Conservation (phyloP, 257 asterid species). For the Primulina huaijiensis region DNA sequence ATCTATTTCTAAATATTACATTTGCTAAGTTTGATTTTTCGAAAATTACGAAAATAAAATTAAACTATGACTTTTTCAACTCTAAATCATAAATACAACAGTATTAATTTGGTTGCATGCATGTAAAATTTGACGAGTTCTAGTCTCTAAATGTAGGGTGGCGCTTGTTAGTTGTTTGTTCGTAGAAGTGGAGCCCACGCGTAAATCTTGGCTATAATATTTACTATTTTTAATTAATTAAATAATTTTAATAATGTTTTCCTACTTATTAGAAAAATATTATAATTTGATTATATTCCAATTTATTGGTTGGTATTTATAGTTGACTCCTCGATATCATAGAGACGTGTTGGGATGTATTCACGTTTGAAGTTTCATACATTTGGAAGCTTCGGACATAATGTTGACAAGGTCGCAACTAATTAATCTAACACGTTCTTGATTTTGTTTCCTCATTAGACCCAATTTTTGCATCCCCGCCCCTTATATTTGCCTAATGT, state of each 20-base stretch:
- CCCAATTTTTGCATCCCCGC: too few species aligned
- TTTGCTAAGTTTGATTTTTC: too few species aligned
- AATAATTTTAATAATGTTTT: background rate
- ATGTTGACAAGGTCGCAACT: background rate
- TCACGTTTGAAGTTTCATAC: constrained; percentile 30
- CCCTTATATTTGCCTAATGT: too few species aligned
- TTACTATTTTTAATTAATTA: background rate
- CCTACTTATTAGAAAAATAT: background rate
- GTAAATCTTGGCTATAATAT: background rate
- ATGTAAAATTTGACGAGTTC: constrained; percentile 18
- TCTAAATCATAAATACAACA: background rate
- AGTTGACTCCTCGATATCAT: background rate
- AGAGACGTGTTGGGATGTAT: constrained; percentile 33
- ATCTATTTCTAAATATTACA: too few species aligned
- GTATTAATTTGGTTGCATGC: constrained; percentile 27
- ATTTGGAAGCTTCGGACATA: constrained; percentile 6
- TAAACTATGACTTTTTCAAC: background rate
- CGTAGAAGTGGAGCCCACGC: constrained; percentile 8
- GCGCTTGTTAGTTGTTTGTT: background rate
- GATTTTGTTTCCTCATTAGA: background rate
- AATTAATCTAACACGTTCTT: background rate
- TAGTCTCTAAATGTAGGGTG: background rate
- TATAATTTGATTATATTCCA: background rate
- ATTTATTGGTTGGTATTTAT: background rate
- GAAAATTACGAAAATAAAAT: too few species aligned